Conservation (phyloP, 805 yeast genomes). For the Candida berthetii region DNA sequence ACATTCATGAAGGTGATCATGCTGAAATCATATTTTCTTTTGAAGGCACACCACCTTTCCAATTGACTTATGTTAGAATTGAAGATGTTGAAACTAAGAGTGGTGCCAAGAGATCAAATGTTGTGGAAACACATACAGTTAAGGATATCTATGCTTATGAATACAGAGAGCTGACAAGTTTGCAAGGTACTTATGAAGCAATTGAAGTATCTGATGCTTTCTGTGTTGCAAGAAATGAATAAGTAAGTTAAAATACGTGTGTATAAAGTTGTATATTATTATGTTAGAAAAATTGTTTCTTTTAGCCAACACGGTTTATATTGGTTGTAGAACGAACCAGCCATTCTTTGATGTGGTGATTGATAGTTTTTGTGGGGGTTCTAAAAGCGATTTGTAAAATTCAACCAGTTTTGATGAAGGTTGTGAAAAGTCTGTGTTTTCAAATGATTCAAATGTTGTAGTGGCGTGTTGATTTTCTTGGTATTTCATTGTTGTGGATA, state of each 20-base stretch:
- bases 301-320: not conserved
- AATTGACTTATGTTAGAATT: conserved; percentile 76
- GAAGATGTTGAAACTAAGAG: conserved; percentile 35
- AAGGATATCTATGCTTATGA: conserved; percentile 61
- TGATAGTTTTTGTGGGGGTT: not conserved
- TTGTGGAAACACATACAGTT: conserved; percentile 53
- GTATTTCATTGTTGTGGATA: not conserved
- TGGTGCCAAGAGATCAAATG: conserved; percentile 43
- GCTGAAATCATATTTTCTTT: conserved; percentile 81
- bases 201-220: conserved; percentile 80
- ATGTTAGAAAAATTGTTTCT: not conserved
- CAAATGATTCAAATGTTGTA: not conserved
- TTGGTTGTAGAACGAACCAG: not conserved
- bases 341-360: not conserved
- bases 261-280: not conserved
- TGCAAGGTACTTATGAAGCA: conserved; percentile 94
- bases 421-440: not conserved
- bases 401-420: not conserved
- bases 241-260: not conserved
- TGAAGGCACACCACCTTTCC: conserved; percentile 87
- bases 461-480: not conserved
- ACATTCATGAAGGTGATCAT: conserved; percentile 92
- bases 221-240: conserved; percentile 49
- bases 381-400: not conserved
- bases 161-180: conserved; percentile 66